These are phyloP conservation scores for Vigna nakashimae DNA, from an alignment of 306 rosid species.

Conservation along the genomic window DNA sequence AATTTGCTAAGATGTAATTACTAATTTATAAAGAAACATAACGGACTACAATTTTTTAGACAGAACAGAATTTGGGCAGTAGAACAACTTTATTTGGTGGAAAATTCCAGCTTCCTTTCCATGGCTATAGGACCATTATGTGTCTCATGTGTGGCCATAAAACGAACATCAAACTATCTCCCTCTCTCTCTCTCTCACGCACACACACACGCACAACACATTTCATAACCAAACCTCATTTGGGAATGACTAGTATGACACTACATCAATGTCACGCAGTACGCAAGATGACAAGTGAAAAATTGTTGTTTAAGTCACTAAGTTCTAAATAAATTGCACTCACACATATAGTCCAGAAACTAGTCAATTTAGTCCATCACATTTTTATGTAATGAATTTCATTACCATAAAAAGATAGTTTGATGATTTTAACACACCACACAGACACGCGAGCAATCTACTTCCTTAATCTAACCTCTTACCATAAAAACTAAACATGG, in stretches of 20 bases:
- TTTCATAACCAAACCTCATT: background rate
- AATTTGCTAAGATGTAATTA: background rate
- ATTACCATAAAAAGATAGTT: background rate
- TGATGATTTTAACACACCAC: background rate
- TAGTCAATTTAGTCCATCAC: constrained; percentile 8
- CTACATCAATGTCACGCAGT: background rate
- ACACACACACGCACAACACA: background rate
- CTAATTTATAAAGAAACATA: constrained; percentile 18
- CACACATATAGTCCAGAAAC: constrained; percentile 10
- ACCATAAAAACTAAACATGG: background rate
- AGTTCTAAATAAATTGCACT: constrained; percentile 31
- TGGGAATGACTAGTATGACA: constrained; percentile 18
- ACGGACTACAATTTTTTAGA: background rate
- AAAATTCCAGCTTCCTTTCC: constrained; percentile 13
- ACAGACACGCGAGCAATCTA: constrained; percentile 17
- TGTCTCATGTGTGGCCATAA: constrained; percentile 11
- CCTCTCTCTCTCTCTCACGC: too few relatives aligned
- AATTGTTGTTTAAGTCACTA: background rate
- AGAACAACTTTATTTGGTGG: background rate
- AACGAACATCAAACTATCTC: background rate
- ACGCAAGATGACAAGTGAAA: constrained; percentile 13
- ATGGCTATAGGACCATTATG: constrained; percentile 13
- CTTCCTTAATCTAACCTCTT: background rate
- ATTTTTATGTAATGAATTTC: constrained; percentile 14
- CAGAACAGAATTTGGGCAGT: background rate